Evolutionary conservation across 1,284 basidiomycete species (phyloP).

Genomic region (Apiotrichum gamsii): DNA sequence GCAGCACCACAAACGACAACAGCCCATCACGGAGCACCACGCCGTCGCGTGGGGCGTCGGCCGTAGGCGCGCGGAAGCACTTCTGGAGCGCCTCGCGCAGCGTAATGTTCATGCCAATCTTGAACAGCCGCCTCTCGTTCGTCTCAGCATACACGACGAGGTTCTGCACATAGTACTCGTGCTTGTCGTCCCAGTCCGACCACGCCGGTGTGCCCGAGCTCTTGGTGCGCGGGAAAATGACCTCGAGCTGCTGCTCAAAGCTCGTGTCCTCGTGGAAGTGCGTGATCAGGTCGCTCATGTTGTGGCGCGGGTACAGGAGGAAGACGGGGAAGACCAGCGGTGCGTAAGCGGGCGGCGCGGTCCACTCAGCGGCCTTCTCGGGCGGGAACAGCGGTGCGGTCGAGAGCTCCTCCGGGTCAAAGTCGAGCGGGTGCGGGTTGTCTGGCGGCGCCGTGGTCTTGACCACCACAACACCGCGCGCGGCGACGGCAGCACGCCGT

Average conservation of each 20-base stretch:
- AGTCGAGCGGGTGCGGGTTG: constrained; percentile 53
- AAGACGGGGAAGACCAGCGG: constrained; percentile 80
- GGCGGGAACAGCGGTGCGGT: constrained; percentile 19
- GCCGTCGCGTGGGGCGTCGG: constrained; percentile 62
- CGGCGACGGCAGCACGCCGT: constrained; percentile 27
- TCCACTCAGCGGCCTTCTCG: constrained; percentile 54
- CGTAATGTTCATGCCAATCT: constrained; percentile 82
- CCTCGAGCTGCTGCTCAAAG: constrained; percentile 68
- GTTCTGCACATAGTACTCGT: constrained; percentile 64
- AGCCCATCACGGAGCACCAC: constrained; percentile 80
- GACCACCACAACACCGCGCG: constrained; percentile 35
- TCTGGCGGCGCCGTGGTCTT: constrained; percentile 51
- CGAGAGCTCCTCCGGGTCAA: constrained; percentile 47
- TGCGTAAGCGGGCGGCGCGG: constrained; percentile 51
- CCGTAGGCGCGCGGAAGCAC: constrained; percentile 53
- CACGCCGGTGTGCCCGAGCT: constrained; percentile 38
- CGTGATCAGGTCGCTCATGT: constrained; percentile 79
- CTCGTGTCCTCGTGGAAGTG: constrained; percentile 80
- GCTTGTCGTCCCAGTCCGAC: constrained; percentile 68
- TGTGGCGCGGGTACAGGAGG: constrained; percentile 85
- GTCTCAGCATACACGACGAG: constrained; percentile 82
- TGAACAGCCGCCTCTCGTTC: constrained; percentile 65
- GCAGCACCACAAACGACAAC: constrained; percentile 75
- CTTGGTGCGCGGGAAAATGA: constrained; percentile 63
- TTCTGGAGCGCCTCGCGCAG: constrained; percentile 64